Evolutionary conservation across 2,329 filamentous ascomycete genomes (phyloP).

Genomic region (Allantophomopsis cytisporea): DNA sequence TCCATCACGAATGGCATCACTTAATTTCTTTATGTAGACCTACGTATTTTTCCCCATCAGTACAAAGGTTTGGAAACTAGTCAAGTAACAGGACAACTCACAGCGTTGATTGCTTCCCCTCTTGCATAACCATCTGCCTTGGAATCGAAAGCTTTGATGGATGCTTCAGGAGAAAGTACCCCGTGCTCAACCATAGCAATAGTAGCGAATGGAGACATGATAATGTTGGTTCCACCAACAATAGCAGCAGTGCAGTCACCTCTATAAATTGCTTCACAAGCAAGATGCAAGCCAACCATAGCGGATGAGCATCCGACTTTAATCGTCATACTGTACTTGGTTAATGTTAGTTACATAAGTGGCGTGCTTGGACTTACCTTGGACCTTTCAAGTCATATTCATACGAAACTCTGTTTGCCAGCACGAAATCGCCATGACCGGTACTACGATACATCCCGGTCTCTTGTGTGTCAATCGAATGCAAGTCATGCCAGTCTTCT

Average conservation of each 20-base stretch:
- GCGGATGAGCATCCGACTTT: background rate
- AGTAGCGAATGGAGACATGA: no score
- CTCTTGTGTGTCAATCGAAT: background rate
- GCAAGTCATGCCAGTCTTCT: background rate
- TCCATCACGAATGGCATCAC: slow-evolving; percentile 34
- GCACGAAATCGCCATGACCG: no score
- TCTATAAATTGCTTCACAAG: background rate
- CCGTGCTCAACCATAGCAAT: no score
- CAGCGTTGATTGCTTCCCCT: background rate
- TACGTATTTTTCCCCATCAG: no score
- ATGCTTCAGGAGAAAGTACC: background rate
- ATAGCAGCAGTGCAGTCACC: background rate
- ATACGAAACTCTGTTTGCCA: no score
- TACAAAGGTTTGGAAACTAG: no score
- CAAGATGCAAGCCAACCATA: background rate
- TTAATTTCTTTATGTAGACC: background rate
- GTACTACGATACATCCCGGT: no score
- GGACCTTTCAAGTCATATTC: no score
- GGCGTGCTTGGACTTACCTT: background rate
- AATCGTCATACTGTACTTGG: background rate
- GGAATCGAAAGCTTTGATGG: background rate
- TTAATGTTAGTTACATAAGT: background rate
- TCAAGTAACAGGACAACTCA: no score
- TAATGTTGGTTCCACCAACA: background rate
- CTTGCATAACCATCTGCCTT: background rate